These are phyloP conservation scores for Phytophthora sansomeana DNA, from an alignment of 352 stramenopile genomes.

Conservation along the genomic window DNA sequence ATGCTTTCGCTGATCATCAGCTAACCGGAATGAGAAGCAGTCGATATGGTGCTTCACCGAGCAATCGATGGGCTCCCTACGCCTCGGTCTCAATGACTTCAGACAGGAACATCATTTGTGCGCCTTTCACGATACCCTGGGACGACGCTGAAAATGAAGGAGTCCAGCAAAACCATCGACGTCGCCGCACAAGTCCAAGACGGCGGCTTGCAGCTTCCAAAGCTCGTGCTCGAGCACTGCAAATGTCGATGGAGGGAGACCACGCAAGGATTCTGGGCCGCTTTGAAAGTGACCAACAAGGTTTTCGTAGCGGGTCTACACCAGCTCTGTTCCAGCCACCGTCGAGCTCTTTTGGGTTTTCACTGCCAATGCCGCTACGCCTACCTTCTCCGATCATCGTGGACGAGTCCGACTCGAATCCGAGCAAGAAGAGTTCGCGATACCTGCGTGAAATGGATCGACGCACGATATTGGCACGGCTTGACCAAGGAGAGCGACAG, in stretches of 20 bases:
- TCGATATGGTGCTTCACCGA: slow-evolving; percentile 9
- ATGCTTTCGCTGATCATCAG: slow-evolving; percentile 12
- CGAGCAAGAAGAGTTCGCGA: slow-evolving; percentile 38
- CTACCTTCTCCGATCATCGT: background rate
- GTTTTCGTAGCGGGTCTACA: background rate
- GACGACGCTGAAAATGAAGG: slow-evolving; percentile 9
- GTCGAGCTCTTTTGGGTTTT: background rate
- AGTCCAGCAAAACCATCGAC: slow-evolving; percentile 5
- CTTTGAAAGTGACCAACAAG: background rate
- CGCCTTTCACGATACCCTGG: slow-evolving; percentile 5
- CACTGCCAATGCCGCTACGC: slow-evolving; percentile 4
- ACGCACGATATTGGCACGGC: slow-evolving; percentile 48
- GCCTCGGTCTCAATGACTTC: slow-evolving; percentile 1
- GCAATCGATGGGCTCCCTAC: slow-evolving; percentile 25
- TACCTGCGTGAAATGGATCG: slow-evolving; percentile 64
- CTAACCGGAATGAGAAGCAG: slow-evolving; percentile 1
- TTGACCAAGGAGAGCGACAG: slow-evolving; percentile 55
- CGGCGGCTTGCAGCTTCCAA: slow-evolving; percentile 33
- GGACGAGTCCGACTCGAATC: slow-evolving; percentile 11
- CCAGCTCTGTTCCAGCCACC: background rate
- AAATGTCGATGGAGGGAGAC: slow-evolving; percentile 10
- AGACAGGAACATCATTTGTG: background rate
- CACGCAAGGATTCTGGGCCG: background rate
- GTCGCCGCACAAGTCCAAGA: slow-evolving; percentile 31
- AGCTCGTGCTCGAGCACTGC: slow-evolving; percentile 14